phyloP scores from a whole-genome alignment of 805 yeast species.

The Pichia insulana region DNA sequence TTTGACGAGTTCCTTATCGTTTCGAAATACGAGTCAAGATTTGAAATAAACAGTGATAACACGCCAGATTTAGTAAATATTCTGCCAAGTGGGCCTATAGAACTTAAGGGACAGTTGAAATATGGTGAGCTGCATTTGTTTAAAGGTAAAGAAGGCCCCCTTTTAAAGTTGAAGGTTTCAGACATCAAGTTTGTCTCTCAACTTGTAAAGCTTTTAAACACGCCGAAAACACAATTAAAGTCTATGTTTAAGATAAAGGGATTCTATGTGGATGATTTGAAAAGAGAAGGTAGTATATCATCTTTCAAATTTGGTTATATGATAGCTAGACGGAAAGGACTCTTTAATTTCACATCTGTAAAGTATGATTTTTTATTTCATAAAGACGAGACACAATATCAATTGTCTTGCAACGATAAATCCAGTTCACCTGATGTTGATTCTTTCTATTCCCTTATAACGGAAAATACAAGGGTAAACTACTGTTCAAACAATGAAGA shows the following conservation, averaged over 20 bases:
- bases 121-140: neutral
- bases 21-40: no score
- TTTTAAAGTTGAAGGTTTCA: neutral
- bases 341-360: neutral
- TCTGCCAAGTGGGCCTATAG: neutral
- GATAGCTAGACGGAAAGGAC: neutral
- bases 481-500: conserved; percentile 3
- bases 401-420: conserved; percentile 10
- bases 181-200: neutral
- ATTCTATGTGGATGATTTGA: no score
- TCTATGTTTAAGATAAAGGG: neutral
- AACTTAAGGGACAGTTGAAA: neutral
- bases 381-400: conserved; percentile 18
- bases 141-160: neutral
- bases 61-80: neutral
- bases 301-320: neutral
- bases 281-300: neutral
- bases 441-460: conserved; percentile 42
- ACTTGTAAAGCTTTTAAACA: neutral
- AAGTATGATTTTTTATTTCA: conserved; percentile 8
- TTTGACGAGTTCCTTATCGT: no score
- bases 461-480: conserved; percentile 33
- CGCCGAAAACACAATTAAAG: neutral
- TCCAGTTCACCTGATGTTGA: conserved; percentile 19
- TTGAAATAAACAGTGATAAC: no score